Conservation (phyloP, 768 basidiomycete species). For the Auricularia sp. region DNA sequence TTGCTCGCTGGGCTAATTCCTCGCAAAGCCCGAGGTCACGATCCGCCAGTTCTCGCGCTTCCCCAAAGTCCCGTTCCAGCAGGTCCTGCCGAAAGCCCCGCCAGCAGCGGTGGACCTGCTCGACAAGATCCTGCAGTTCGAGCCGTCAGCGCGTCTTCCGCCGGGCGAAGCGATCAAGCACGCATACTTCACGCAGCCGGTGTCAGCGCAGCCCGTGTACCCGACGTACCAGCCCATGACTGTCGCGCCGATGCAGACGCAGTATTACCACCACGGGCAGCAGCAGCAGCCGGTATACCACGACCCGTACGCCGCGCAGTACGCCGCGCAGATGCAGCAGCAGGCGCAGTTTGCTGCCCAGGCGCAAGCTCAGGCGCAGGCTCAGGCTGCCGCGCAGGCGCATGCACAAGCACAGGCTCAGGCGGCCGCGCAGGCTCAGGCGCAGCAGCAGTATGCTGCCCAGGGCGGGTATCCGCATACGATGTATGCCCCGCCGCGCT, state of each 20-base stretch:
- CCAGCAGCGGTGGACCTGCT: slow-evolving; percentile 76
- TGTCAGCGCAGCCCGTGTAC: not conserved
- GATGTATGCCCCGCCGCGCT: too few relatives aligned
- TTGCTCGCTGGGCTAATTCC: slow-evolving; percentile 1
- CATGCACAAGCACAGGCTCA: slow-evolving; percentile 33
- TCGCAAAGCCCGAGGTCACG: slow-evolving; percentile 63
- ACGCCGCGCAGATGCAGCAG: not conserved
- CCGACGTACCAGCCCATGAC: not conserved
- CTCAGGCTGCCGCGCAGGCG: not conserved
- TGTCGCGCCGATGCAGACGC: not conserved
- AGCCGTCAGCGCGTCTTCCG: slow-evolving; percentile 83
- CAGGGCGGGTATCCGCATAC: too few relatives aligned
- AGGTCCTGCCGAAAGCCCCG: slow-evolving; percentile 77
- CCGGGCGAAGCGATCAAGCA: slow-evolving; percentile 88
- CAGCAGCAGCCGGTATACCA: not conserved
- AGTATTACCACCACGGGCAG: not conserved
- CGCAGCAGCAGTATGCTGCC: slow-evolving; percentile 18
- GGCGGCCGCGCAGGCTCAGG: slow-evolving; percentile 33
- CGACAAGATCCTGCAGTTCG: slow-evolving; percentile 91
- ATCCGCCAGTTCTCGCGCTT: slow-evolving; percentile 81
- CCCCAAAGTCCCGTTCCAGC: slow-evolving; percentile 72
- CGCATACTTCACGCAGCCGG: slow-evolving; percentile 54
- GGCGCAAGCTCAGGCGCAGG: slow-evolving; percentile 4
- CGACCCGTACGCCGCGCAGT: not conserved
- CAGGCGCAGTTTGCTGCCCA: slow-evolving; percentile 4